Evolutionary conservation across 2,329 filamentous ascomycete species (phyloP), one percentile per base, ranked within the genome.

Genomic region (Cladobotryum mycophilum): DNA sequence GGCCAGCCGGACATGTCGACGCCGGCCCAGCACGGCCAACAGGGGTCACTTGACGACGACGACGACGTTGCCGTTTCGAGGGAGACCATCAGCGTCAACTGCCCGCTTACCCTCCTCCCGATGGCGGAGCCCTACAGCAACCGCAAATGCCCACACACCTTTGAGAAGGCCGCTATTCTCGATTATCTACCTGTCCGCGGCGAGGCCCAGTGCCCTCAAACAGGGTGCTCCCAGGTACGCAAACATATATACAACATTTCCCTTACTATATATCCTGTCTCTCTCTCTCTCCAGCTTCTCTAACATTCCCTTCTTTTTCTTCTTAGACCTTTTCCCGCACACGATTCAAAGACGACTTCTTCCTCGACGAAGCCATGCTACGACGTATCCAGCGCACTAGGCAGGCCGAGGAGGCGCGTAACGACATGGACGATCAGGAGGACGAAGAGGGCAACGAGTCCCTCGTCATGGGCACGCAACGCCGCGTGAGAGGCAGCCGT

Each of bases 51-150:
- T 1, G 68, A 58, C 3, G 73, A 67, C 3, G 84, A 86, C 49
- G 84, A 87, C 17, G 87, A 91, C 40, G 73, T 91, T 20, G 77
- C 84, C 1, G 77, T 91, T 30, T 76, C 80, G 25, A 74, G 79
- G 45, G 81, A 83, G 55, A 78, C 76, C 4, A 74, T 83, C 47
- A 85, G 80, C 64, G 79, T 85, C 33, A 84, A 80, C 58, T 91
- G 87, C 60, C 85, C 86, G 0, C 65, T 91, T 17, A 86, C 85
- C 0, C 70, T 89, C 56, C 72, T 73, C 47, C 71, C 78, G 41
- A 83, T 89, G 70, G 70, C 72, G 40, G 76, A 88, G 47, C 87
- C 87, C 0, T 82, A 80, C 60, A 86, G 79, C 49, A 87, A 80
- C 58, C 70, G 63, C 13, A 79, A 80, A 56, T 91, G 87, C 70